phyloP scores from a whole-genome alignment of 2,329 filamentous ascomycete genomes.

The Diaporthe sp. region DNA sequence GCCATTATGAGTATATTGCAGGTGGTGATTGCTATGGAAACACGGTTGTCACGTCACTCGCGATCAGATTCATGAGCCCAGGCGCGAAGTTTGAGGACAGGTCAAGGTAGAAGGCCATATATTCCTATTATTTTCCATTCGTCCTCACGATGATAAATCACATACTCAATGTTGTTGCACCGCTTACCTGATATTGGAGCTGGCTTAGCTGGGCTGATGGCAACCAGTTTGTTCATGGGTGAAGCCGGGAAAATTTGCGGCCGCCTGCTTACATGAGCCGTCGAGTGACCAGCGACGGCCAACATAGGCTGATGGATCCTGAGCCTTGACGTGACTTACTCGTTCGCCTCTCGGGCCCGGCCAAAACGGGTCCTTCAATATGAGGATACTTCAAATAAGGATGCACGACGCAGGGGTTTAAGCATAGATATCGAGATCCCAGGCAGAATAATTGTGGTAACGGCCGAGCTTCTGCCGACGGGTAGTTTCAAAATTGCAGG shows the following conservation, averaged over 20 bases:
- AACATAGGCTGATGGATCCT: background rate
- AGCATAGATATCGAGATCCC: conserved; percentile 6
- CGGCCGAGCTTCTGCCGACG: conserved; percentile 17
- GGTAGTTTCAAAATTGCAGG: conserved; percentile 25
- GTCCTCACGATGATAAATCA: background rate
- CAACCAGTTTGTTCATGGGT: background rate
- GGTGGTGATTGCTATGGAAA: background rate
- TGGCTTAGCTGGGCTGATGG: background rate
- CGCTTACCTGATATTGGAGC: conserved; percentile 1
- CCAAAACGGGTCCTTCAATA: background rate
- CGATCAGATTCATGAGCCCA: background rate
- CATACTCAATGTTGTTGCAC: background rate
- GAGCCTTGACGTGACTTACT: conserved; percentile 24
- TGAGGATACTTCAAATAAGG: background rate
- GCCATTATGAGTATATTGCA: conserved; percentile 10
- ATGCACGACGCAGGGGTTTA: conserved; percentile 14
- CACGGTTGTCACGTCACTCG: background rate
- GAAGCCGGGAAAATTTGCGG: background rate
- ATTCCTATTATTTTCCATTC: background rate
- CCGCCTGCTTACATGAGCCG: conserved; percentile 13
- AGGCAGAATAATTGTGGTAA: background rate
- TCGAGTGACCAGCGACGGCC: background rate
- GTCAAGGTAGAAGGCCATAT: background rate
- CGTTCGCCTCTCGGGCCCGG: background rate
- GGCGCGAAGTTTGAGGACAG: rapidly evolving